A percentile compares a stretch with the other conserved stretches of the same genome.
Conservation (phyloP, 352 stramenopile genomes). For the Elongisporangium undulatum region DNA sequence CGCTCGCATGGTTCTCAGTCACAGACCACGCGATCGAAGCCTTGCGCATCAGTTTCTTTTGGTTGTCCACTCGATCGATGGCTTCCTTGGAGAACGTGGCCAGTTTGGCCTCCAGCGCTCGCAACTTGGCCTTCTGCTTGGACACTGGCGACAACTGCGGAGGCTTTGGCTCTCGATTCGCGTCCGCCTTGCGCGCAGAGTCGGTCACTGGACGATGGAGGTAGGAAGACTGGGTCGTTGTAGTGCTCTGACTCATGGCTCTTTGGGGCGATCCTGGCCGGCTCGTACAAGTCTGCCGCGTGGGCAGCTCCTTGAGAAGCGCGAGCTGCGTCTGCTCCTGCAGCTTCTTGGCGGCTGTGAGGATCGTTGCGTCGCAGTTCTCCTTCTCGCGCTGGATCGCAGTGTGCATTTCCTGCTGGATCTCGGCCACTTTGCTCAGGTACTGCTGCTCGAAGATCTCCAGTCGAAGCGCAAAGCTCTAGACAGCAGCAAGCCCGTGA, state of each 20-base stretch:
- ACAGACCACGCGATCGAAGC: background rate
- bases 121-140: conserved; percentile 48
- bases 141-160: conserved; percentile 31
- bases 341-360: conserved; percentile 37
- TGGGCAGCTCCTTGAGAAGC: conserved; percentile 17
- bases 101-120: conserved; percentile 49
- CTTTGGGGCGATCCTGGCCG: background rate
- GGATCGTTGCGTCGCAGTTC: conserved; percentile 28
- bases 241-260: background rate
- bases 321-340: conserved; percentile 35
- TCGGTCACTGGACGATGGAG: background rate
- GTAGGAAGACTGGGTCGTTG: background rate
- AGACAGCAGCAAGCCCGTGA: background rate
- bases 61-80: conserved; percentile 30
- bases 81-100: conserved; percentile 43
- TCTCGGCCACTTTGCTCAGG: conserved; percentile 43
- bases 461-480: conserved; percentile 52
- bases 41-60: background rate
- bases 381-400: conserved; percentile 42
- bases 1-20: background rate
- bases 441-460: conserved; percentile 66
- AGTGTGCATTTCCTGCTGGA: conserved; percentile 39
- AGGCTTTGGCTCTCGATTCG: conserved; percentile 1
- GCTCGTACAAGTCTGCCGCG: background rate
- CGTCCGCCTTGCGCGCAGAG: background rate